phyloP scores from a whole-genome alignment of 164 flowering plant species.

The Berberis thunbergii region DNA sequence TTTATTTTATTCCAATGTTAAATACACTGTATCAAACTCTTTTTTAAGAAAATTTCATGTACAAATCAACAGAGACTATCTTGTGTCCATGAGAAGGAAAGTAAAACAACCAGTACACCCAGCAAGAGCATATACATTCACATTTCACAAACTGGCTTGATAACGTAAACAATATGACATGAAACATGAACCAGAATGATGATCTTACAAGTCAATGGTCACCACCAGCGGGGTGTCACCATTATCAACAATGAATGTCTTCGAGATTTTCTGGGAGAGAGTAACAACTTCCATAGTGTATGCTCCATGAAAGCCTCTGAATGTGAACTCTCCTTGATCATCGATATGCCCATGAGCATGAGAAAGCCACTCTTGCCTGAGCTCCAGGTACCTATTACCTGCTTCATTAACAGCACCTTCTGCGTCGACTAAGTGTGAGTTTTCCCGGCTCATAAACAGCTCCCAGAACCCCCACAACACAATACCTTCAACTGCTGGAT shows the following conservation, averaged over 20 bases:
- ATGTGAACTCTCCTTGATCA: constrained; percentile 46
- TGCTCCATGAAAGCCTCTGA: constrained; percentile 78
- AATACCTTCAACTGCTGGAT: constrained; percentile 84
- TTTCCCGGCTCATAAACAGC: constrained; percentile 78
- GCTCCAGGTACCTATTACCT: constrained; percentile 52
- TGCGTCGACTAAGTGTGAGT: constrained; percentile 74
- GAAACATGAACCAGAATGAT: not conserved
- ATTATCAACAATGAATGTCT: constrained; percentile 66
- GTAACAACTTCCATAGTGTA: constrained; percentile 40
- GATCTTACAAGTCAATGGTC: constrained; percentile 38
- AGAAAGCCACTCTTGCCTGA: constrained; percentile 73
- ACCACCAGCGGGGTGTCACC: constrained; percentile 52
- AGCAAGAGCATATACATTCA: not conserved
- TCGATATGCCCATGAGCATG: constrained; percentile 51
- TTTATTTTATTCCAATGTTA: too few species aligned
- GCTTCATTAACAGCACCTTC: constrained; percentile 86
- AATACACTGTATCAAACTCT: too few species aligned
- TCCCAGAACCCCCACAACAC: constrained; percentile 99
- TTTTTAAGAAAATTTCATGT: too few species aligned
- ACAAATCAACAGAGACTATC: not conserved
- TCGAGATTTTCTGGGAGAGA: constrained; percentile 24
- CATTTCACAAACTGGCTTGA: not conserved
- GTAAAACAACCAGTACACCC: not conserved
- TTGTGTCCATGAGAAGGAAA: not conserved
- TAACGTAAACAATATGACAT: not conserved